A percentile compares a stretch with the other conserved stretches of the same genome.
phyloP scores from a whole-genome alignment of 2,329 filamentous ascomycete genomes.

The Neocatenulostroma microsporum region DNA sequence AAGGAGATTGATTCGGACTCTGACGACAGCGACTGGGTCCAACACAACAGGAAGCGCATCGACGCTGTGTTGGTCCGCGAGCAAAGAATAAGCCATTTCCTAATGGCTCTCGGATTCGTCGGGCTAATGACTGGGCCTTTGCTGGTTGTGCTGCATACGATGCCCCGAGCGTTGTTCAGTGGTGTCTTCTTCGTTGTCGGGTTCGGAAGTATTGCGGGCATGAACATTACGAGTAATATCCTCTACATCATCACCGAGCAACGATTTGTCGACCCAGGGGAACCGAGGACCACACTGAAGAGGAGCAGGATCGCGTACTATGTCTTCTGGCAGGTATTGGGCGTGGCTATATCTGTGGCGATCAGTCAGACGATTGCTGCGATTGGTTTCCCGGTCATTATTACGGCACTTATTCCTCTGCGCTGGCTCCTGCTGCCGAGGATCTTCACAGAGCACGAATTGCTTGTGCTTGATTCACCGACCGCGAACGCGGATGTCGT shows the following conservation, averaged over 20 bases:
- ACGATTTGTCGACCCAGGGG: slow-evolving; percentile 41
- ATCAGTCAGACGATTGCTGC: slow-evolving; percentile 54
- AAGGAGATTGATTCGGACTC: slow-evolving; percentile 34
- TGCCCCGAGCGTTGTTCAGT: slow-evolving; percentile 47
- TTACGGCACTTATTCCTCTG: slow-evolving; percentile 49
- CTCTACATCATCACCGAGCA: slow-evolving; percentile 43
- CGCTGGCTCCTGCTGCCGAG: slow-evolving; percentile 44
- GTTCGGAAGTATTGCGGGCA: slow-evolving; percentile 44
- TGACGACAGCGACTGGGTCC: slow-evolving; percentile 24
- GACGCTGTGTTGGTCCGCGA: slow-evolving; percentile 46
- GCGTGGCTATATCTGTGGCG: slow-evolving; percentile 48
- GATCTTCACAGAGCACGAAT: slow-evolving; percentile 44
- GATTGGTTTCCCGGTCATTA: slow-evolving; percentile 53
- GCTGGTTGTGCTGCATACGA: slow-evolving; percentile 46
- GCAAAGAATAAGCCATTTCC: slow-evolving; percentile 49
- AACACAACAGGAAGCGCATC: slow-evolving; percentile 39
- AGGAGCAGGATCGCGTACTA: slow-evolving; percentile 44
- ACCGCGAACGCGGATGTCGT: slow-evolving; percentile 49
- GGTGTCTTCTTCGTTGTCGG: slow-evolving; percentile 54
- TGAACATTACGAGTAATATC: slow-evolving; percentile 47
- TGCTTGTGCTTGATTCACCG: slow-evolving; percentile 46
- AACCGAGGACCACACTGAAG: slow-evolving; percentile 40
- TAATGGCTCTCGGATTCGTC: slow-evolving; percentile 48
- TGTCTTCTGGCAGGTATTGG: slow-evolving; percentile 44
- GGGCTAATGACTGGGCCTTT: slow-evolving; percentile 52